Percentiles rank a stretch among this genome's conserved stretches.
Conservation (phyloP, 225 moss, liverwort and hornwort species). For the Polytrichum commune region DNA sequence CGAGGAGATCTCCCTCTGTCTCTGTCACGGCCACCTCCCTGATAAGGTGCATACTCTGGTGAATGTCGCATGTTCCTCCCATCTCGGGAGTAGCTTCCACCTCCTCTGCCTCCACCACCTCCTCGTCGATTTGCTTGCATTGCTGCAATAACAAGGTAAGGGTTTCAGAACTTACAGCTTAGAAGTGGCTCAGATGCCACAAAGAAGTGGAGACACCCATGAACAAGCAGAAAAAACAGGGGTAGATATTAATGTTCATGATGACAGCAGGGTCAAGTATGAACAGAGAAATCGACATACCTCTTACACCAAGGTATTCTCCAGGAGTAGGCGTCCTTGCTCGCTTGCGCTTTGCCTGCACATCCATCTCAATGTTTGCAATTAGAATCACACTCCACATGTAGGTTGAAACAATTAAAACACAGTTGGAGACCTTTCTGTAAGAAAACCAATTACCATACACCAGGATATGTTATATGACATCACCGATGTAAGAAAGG, state of each 20-base stretch:
- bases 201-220: neutral
- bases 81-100: conserved; percentile 85
- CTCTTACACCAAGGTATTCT: conserved; percentile 90
- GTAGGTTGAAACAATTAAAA: no score
- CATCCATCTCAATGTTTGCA: conserved; percentile 4
- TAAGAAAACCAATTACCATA: no score
- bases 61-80: conserved; percentile 78
- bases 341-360: conserved; percentile 97
- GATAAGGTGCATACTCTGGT: conserved; percentile 90
- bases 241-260: no score
- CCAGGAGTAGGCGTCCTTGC: conserved; percentile 95
- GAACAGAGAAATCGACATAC: conserved; percentile 18
- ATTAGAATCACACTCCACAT: no score
- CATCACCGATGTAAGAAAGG: neutral
- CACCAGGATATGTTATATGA: no score
- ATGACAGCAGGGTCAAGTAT: no score
- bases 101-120: conserved; percentile 75
- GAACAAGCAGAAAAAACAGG: no score
- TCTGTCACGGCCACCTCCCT: conserved; percentile 68
- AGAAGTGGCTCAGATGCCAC: neutral
- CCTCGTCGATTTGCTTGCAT: conserved; percentile 91
- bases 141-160: conserved; percentile 25
- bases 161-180: no score
- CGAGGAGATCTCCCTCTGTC: conserved; percentile 74
- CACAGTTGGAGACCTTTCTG: no score